phyloP scores from a whole-genome alignment of 371 early-diverging fungal genomes.

The Mucor saturninus region DNA sequence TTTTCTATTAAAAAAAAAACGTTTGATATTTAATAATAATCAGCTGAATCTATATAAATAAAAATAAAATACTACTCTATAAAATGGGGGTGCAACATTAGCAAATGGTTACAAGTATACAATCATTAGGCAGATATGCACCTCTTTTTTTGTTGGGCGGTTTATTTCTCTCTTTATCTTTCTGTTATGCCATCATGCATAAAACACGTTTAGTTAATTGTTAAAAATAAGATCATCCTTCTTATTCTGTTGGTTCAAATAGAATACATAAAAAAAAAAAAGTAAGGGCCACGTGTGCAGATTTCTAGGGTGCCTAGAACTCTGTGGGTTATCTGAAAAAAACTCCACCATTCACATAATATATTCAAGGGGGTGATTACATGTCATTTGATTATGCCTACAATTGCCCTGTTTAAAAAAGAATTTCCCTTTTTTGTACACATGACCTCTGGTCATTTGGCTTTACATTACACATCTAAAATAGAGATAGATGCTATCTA shows the following conservation, averaged over 20 bases:
- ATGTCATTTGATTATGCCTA: conserved; percentile 2
- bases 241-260: conserved; percentile 4
- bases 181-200: background rate
- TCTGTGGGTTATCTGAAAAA: background rate
- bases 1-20: conserved; percentile 3
- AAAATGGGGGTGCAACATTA: background rate
- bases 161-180: too few relatives aligned
- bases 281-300: conserved; percentile 15
- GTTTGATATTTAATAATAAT: background rate
- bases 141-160: background rate
- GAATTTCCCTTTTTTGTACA: conserved; percentile 12
- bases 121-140: background rate
- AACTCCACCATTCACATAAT: background rate
- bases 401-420: background rate
- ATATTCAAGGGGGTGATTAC: background rate
- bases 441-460: conserved; percentile 8
- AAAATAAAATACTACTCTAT: conserved; percentile 2
- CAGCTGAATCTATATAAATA: conserved; percentile 1
- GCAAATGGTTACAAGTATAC: background rate
- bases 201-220: conserved; percentile 5
- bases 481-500: background rate
- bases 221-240: conserved; percentile 7
- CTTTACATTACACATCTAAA: background rate
- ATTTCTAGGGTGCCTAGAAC: conserved; percentile 13
- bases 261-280: background rate